Evolutionary conservation across 768 basidiomycete genomes (phyloP).

Genomic region (Multifurca ochricompacta): DNA sequence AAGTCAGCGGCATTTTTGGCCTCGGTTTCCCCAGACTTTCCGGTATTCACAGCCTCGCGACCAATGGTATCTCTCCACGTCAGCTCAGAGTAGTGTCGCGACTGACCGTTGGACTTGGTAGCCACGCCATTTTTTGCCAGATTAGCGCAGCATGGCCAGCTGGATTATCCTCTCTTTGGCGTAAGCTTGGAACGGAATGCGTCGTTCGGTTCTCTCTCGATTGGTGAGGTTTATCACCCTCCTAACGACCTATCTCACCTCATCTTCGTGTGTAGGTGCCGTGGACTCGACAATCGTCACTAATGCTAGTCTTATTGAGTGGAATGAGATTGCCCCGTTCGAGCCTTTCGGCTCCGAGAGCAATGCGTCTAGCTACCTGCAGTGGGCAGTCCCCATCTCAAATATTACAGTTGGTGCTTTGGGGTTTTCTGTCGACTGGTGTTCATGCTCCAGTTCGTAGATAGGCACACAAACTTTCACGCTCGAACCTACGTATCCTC

Average conservation of each 20-base stretch:
- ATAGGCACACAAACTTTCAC: slow-evolving; percentile 24
- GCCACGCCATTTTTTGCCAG: slow-evolving; percentile 62
- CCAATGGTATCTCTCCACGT: slow-evolving; percentile 38
- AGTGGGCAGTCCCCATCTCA: slow-evolving; percentile 62
- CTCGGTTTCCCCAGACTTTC: slow-evolving; percentile 73
- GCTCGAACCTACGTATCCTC: slow-evolving; percentile 62
- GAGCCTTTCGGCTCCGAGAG: slow-evolving; percentile 50
- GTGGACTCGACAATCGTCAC: slow-evolving; percentile 62
- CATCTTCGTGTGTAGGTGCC: slow-evolving; percentile 46
- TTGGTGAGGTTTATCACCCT: slow-evolving; percentile 39
- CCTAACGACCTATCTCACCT: background rate
- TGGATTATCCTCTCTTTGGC: slow-evolving; percentile 75
- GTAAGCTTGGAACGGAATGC: slow-evolving; percentile 52
- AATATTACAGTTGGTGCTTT: slow-evolving; percentile 41
- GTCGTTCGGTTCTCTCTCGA: slow-evolving; percentile 49
- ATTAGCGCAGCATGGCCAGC: slow-evolving; percentile 51
- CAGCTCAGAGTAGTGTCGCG: background rate
- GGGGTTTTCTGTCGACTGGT: background rate
- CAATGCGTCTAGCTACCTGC: slow-evolving; percentile 62
- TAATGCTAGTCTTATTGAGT: slow-evolving; percentile 51
- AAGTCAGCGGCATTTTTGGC: slow-evolving; percentile 66
- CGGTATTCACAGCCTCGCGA: slow-evolving; percentile 37
- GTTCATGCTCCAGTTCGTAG: background rate
- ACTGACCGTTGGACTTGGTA: slow-evolving; percentile 24
- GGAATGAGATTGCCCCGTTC: slow-evolving; percentile 72